Evolutionary conservation across 2,329 filamentous ascomycete genomes (phyloP).

Genomic region (Fusarium buxicola): DNA sequence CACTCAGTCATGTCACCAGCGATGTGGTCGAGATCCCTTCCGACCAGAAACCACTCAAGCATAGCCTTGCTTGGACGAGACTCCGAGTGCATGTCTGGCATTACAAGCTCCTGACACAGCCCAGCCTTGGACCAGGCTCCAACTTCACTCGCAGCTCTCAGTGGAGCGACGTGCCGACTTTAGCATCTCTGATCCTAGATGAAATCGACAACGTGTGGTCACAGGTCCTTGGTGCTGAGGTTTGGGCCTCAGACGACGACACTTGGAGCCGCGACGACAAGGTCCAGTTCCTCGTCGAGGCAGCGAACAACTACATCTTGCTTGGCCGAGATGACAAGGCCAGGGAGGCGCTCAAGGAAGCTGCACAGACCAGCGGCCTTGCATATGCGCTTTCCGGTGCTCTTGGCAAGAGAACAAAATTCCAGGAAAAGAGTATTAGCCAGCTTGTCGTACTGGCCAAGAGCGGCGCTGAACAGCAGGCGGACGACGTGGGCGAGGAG

Average conservation of each 20-base stretch:
- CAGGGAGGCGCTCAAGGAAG: constrained; percentile 74
- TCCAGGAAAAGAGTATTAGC: constrained; percentile 82
- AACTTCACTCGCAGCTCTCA: constrained; percentile 67
- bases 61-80: constrained; percentile 68
- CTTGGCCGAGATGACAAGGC: constrained; percentile 85
- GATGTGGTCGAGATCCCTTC: constrained; percentile 45
- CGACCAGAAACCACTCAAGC: constrained; percentile 55
- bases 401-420: constrained; percentile 86
- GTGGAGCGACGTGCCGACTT: constrained; percentile 68
- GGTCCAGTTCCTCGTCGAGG: constrained; percentile 82
- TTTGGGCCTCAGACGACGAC: constrained; percentile 52
- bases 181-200: constrained; percentile 63
- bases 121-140: constrained; percentile 64
- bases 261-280: constrained; percentile 62
- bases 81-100: constrained; percentile 80
- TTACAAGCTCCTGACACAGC: constrained; percentile 70
- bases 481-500: constrained; percentile 40
- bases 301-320: constrained; percentile 84
- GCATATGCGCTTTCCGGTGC: constrained; percentile 86
- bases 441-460: constrained; percentile 92
- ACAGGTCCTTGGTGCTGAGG: constrained; percentile 52
- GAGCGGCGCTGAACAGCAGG: constrained; percentile 62
- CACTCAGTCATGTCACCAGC: constrained; percentile 35
- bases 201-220: constrained; percentile 57
- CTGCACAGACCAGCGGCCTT: constrained; percentile 75